phyloP scores from a whole-genome alignment of 2,329 filamentous ascomycete species.

The Graphiopsis chlorocephala region DNA sequence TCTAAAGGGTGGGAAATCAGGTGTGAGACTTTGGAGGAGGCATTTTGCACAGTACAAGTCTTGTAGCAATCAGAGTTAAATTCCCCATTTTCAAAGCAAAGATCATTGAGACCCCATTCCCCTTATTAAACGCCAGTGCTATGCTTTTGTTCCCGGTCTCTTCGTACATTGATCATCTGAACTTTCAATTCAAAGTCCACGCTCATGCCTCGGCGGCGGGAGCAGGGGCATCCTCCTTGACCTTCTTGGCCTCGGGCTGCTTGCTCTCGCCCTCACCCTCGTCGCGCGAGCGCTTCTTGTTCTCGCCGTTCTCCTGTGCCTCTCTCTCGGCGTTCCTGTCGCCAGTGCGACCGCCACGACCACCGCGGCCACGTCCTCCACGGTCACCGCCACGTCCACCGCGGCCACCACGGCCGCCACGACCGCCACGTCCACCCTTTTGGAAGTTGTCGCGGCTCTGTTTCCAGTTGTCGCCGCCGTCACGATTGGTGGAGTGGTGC shows the following conservation, averaged over 20 bases:
- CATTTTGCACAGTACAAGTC: neutral
- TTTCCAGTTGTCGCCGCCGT: conserved; percentile 32
- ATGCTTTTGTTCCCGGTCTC: conserved; percentile 11
- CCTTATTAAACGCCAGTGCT: conserved; percentile 12
- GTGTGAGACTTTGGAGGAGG: neutral
- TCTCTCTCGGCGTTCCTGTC: conserved; percentile 21
- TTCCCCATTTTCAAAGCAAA: neutral
- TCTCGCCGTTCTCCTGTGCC: conserved; percentile 15
- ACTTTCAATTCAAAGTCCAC: neutral
- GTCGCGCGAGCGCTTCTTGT: conserved; percentile 9
- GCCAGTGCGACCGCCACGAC: conserved; percentile 18
- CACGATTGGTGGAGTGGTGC: conserved; percentile 41
- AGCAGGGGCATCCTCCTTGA: conserved; percentile 19
- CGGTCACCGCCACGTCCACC: conserved; percentile 24
- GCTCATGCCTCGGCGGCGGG: conserved; percentile 12
- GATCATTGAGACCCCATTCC: conserved; percentile 1
- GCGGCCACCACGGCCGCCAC: conserved; percentile 22
- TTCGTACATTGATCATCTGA: conserved; percentile 2
- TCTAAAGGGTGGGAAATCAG: no score
- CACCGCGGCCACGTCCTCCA: conserved; percentile 27
- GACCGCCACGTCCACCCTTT: conserved; percentile 23
- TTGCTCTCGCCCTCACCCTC: conserved; percentile 16
- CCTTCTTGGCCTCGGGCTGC: conserved; percentile 21
- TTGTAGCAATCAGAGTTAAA: neutral
- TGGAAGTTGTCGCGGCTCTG: conserved; percentile 16